Evolutionary conservation across 176 grass and related monocot genomes (phyloP), one percentile per base, ranked within the genome.

Genomic region (Ensete ventricosum): DNA sequence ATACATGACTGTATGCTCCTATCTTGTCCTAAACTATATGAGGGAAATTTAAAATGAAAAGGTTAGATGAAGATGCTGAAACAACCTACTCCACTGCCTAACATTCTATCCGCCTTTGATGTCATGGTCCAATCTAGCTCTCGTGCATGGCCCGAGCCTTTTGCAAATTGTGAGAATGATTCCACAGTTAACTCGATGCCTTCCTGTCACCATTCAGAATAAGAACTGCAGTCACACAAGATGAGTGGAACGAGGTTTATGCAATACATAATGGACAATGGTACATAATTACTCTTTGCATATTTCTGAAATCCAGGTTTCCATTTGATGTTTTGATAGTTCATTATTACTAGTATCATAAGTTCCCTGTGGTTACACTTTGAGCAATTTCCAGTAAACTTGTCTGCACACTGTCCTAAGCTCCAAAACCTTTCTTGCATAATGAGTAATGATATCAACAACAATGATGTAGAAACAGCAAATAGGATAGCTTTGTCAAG

Each of bases 31-130:
- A 70, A 20, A 70, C 17, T n/a, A 70, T 43, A 70, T 11, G 13
- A 69, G 14, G 13, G 4, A 49, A 55, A 60, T 49, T 48, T 48
- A 11, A 64, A 60, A 64, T 5, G n/a, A 62, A n/a, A 24, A 17
- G 50, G 78, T 82, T 75, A 12, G 53, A 43, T 51, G 58, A 81
- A 67, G 60, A 65, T 29, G 52, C 16, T 48, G 68, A 57, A 80
- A 71, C 81, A 34, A 98, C 95, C 90, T 89, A 79, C 76, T 84
- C 95, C 95, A 83, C 77, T 77, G 24, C 95, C 95, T 86, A 98
- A 82, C 20, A 98, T 72, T 81, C 83, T 88, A 53, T 87, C 85
- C 50, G 84, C 86, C 82, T 94, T 93, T 43, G 88, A 91, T 70
- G 72, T 62, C 72, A 29, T 76, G n/a, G 51, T 71, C 62, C 81